A percentile compares a stretch with the other conserved stretches of the same genome.
These are phyloP conservation scores for Ulmus americana DNA, from an alignment of 331 rosid genomes.

Conservation along the genomic window DNA sequence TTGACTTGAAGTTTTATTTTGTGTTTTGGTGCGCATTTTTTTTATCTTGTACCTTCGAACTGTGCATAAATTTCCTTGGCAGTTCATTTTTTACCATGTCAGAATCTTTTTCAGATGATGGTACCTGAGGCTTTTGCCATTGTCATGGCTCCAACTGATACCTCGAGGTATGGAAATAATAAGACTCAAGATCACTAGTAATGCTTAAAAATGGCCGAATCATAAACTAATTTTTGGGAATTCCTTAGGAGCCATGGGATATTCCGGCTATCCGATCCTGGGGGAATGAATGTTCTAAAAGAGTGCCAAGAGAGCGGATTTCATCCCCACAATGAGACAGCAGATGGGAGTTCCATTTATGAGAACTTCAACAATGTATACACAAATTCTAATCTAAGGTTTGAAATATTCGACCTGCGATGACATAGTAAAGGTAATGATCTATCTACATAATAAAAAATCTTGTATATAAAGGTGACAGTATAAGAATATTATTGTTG, in stretches of 20 bases:
- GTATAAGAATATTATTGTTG: too few species aligned
- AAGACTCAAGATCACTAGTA: neutral
- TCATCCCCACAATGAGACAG: constrained; percentile 62
- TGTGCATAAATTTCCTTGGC: neutral
- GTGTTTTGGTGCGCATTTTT: neutral
- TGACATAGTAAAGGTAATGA: constrained; percentile 10
- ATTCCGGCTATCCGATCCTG: constrained; percentile 66
- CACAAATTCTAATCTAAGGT: constrained; percentile 65
- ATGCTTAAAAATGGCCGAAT: neutral
- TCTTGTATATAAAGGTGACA: too few species aligned
- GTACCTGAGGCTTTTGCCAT: constrained; percentile 79
- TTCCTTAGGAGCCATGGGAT: constrained; percentile 58
- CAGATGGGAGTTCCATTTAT: constrained; percentile 51
- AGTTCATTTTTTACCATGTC: neutral
- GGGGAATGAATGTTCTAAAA: constrained; percentile 56
- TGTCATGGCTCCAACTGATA: constrained; percentile 77
- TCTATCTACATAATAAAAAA: too few species aligned
- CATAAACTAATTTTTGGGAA: neutral
- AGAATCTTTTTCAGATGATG: constrained; percentile 49
- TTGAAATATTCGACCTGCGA: constrained; percentile 78
- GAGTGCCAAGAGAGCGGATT: constrained; percentile 55
- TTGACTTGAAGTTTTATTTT: neutral
- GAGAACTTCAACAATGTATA: constrained; percentile 66
- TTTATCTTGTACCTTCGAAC: neutral
- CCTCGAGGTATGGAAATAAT: constrained; percentile 39